These are phyloP conservation scores for Phytophthora parvispora DNA, from an alignment of 352 stramenopile species.

Conservation along the genomic window DNA sequence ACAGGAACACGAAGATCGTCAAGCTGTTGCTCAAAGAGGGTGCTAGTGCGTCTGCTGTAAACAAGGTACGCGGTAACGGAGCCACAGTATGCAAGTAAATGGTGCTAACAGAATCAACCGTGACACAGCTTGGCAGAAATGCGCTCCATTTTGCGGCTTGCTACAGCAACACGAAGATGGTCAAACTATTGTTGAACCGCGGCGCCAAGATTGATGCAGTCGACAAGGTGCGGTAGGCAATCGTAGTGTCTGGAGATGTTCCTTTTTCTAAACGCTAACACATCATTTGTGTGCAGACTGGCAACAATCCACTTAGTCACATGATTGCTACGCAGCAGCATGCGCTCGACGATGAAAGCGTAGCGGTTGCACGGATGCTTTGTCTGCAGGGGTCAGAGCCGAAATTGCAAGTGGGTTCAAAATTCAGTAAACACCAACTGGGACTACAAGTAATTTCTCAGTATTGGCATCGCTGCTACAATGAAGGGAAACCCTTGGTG, in stretches of 20 bases:
- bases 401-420: not conserved
- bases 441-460: not conserved
- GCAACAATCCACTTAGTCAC: slow-evolving; percentile 9
- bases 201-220: too few relatives aligned
- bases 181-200: not conserved
- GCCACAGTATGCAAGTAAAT: too few relatives aligned
- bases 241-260: too few relatives aligned
- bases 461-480: slow-evolving; percentile 3
- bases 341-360: not conserved
- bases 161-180: not conserved
- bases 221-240: too few relatives aligned
- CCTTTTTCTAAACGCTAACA: too few relatives aligned
- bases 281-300: too few relatives aligned
- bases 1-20: slow-evolving; percentile 1
- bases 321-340: slow-evolving; percentile 1
- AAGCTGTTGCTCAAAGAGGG: not conserved
- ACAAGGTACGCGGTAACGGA: slow-evolving; percentile 1
- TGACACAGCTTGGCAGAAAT: not conserved
- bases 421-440: not conserved
- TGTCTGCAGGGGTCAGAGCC: not conserved
- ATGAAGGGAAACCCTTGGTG: not conserved
- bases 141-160: slow-evolving; percentile 8
- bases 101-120: too few relatives aligned
- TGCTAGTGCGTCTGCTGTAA: not conserved
- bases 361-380: slow-evolving; percentile 10